A percentile compares a stretch with the other conserved stretches of the same genome.
Conservation (phyloP, 495 filamentous ascomycete genomes). For the Talaromyces stipitatus region DNA sequence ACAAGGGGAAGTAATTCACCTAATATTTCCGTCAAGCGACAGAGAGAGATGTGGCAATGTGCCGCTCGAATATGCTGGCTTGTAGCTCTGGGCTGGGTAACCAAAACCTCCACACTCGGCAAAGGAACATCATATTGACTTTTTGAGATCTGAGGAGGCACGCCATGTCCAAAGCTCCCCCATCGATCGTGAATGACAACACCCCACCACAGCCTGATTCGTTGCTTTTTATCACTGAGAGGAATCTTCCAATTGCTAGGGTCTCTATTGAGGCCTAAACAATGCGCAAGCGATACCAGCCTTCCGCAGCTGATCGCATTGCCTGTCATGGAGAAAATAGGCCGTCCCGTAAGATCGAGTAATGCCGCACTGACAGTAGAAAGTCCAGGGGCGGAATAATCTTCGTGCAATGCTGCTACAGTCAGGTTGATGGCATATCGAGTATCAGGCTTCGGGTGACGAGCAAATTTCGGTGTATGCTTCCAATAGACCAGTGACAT, state of each 20-base stretch:
- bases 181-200: constrained; percentile 48
- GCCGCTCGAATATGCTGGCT: constrained; percentile 37
- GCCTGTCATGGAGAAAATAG: constrained; percentile 45
- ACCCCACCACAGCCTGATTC: constrained; percentile 46
- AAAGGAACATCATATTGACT: constrained; percentile 48
- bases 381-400: constrained; percentile 41
- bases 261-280: constrained; percentile 44
- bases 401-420: constrained; percentile 42
- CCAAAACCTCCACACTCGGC: constrained; percentile 34
- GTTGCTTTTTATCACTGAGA: constrained; percentile 35
- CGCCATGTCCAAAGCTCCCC: constrained; percentile 46
- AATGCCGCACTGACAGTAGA: constrained; percentile 42
- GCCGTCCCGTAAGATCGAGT: constrained; percentile 41
- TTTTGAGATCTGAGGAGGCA: constrained; percentile 41
- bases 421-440: constrained; percentile 46
- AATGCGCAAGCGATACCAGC: constrained; percentile 42
- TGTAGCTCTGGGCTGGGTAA: constrained; percentile 24
- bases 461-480: constrained; percentile 33
- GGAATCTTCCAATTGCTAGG: constrained; percentile 43
- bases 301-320: constrained; percentile 45
- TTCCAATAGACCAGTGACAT: constrained; percentile 47
- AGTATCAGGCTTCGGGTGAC: constrained; percentile 41
- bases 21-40: constrained; percentile 44
- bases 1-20: constrained; percentile 44
- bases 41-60: constrained; percentile 44